Evolutionary conservation across 345 rosid genomes (phyloP).

Genomic region (Eucalyptus guilfoylei): DNA sequence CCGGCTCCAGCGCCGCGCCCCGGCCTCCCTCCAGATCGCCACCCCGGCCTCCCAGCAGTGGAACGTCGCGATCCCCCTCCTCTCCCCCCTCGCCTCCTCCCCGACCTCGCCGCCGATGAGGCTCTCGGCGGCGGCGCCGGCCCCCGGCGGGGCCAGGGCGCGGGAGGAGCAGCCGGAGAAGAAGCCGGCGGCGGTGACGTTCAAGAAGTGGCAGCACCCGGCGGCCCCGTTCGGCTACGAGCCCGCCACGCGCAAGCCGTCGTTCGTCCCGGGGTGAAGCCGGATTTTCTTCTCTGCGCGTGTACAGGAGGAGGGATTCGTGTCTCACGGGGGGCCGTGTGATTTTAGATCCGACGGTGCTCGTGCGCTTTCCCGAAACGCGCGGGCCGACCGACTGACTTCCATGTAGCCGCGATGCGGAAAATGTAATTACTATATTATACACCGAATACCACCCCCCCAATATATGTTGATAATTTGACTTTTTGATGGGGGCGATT

Average conservation of each 20-base stretch:
- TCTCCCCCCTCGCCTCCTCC: constrained; percentile 67
- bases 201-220: constrained; percentile 91
- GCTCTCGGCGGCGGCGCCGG: constrained; percentile 14
- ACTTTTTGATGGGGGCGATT: not conserved
- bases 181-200: constrained; percentile 25
- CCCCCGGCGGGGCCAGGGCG: constrained; percentile 9
- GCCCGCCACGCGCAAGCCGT: constrained; percentile 21
- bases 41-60: constrained; percentile 31
- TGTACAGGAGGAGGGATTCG: not conserved
- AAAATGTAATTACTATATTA: not conserved
- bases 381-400: not conserved
- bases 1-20: constrained; percentile 67
- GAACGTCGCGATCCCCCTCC: constrained; percentile 89
- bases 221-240: constrained; percentile 73
- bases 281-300: not conserved
- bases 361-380: not conserved
- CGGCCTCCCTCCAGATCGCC: constrained; percentile 50
- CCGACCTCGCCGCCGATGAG: constrained; percentile 26
- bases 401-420: not conserved
- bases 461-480: not conserved
- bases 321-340: not conserved
- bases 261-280: constrained; percentile 51
- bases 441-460: not conserved
- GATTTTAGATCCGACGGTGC: not conserved
- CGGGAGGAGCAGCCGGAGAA: constrained; percentile 10